Evolutionary conservation across 495 filamentous ascomycete genomes (phyloP), one percentile per base, ranked within the genome.

Genomic region (Aspergillus egyptiacus): DNA sequence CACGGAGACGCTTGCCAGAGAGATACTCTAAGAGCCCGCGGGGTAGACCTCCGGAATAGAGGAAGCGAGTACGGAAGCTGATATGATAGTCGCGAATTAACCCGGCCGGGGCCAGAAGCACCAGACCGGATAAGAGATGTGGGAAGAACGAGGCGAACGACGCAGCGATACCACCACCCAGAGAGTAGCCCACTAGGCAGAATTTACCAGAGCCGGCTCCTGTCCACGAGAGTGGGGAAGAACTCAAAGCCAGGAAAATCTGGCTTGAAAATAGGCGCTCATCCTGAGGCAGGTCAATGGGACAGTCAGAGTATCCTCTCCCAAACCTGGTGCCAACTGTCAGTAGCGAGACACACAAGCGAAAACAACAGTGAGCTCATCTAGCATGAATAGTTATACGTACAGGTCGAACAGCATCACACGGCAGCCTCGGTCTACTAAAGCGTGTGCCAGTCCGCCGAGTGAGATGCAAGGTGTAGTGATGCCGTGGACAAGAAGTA

Each of bases 401-500:
- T 66, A 72, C 75, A 65, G 64, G 73, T 83, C 84, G 53, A 91
- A 88, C 14, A 94, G 67, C 76, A 95, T 79, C 13, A 96, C 89
- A 14, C 91, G 77, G 59, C 85, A 95, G 3, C 87, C 89, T 17
- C 75, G 76, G 39, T 84, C 73, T 13, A 82, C 86, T 18, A 96
- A 72, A 10, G 72, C 75, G 60, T 84, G 71, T 30, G 89, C 83
- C 28, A 95, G 56, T 30, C 73, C 73, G 31, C 79, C 77, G 2
- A 94, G 70, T 3, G 87, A 78, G 54, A 86, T 75, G 63, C 84
- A 86, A 2, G 91, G 86, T 1, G 86, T 97, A 41, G 79, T 85
- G 58, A 95, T 94, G 22, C 91, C 91, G 61, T 95, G 91, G 17
- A 96, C 67, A 18, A 95, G 68, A 28, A 96, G 57, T 1, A 95